Percentiles rank a stretch among this genome's conserved stretches.
phyloP scores from a whole-genome alignment of 73 alveolate genomes.

The Paramecium primaurelia region DNA sequence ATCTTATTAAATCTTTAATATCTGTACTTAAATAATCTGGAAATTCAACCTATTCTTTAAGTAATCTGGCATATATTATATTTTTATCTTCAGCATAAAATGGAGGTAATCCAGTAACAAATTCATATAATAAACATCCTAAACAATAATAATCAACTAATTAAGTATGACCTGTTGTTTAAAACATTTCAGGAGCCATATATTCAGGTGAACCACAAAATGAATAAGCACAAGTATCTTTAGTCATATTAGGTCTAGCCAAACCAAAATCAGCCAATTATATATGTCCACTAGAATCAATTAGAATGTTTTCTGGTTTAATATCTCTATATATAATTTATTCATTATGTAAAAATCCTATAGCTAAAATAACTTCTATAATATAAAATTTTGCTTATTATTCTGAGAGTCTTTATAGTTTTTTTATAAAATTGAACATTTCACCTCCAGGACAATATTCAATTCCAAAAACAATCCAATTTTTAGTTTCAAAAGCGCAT shows the following conservation, averaged over 20 bases:
- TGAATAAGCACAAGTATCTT: slow-evolving; percentile 55
- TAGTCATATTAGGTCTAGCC: slow-evolving; percentile 51
- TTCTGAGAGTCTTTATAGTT: slow-evolving; percentile 65
- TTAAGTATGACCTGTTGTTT: slow-evolving; percentile 61
- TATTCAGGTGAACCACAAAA: slow-evolving; percentile 79
- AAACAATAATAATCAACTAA: slow-evolving; percentile 70
- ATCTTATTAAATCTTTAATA: slow-evolving; percentile 29
- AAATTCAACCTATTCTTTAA: slow-evolving; percentile 26
- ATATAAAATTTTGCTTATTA: slow-evolving; percentile 63
- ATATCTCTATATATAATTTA: slow-evolving; percentile 84
- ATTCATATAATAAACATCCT: slow-evolving; percentile 71
- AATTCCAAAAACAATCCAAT: slow-evolving; percentile 66
- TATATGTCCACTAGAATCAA: slow-evolving; percentile 78
- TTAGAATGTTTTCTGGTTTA: slow-evolving; percentile 81
- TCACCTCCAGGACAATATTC: slow-evolving; percentile 92
- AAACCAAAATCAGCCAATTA: slow-evolving; percentile 95
- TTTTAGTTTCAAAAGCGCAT: slow-evolving; percentile 59
- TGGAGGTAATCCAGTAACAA: slow-evolving; percentile 79
- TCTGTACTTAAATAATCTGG: slow-evolving; percentile 31
- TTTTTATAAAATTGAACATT: slow-evolving; percentile 75
- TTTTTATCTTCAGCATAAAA: slow-evolving; percentile 65
- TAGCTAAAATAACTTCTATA: slow-evolving; percentile 58
- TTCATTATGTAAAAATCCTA: slow-evolving; percentile 66
- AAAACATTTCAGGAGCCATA: slow-evolving; percentile 72
- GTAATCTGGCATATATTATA: slow-evolving; percentile 17